These are phyloP conservation scores for Cotoneaster glaucophyllus DNA, from an alignment of 306 rosid genomes.

Conservation along the genomic window DNA sequence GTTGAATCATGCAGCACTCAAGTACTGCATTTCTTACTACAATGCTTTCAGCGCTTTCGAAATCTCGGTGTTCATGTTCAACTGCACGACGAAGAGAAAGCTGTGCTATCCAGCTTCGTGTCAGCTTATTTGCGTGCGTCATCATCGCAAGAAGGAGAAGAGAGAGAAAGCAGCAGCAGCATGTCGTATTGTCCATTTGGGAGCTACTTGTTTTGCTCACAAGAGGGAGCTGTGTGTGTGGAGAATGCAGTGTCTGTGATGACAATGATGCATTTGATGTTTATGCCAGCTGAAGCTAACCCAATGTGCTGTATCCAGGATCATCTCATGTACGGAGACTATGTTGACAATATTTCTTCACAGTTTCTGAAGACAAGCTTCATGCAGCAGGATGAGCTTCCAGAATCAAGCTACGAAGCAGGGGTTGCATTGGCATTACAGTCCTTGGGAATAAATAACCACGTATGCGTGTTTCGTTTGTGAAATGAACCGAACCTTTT, in stretches of 20 bases:
- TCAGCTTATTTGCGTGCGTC: conserved; percentile 37
- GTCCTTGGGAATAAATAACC: conserved; percentile 49
- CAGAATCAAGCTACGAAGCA: conserved; percentile 68
- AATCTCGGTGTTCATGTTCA: conserved; percentile 21
- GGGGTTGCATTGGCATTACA: conserved; percentile 69
- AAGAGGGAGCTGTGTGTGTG: conserved; percentile 65
- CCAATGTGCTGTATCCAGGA: conserved; percentile 54
- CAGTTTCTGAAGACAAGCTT: conserved; percentile 33
- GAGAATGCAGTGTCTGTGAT: conserved; percentile 50
- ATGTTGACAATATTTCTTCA: conserved; percentile 33
- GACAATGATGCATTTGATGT: conserved; percentile 68
- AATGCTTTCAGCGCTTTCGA: conserved; percentile 22
- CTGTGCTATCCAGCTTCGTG: conserved; percentile 31
- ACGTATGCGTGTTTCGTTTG: conserved; percentile 32
- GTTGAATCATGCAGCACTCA: conserved; percentile 33
- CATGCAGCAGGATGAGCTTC: conserved; percentile 19
- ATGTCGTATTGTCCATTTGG: conserved; percentile 64
- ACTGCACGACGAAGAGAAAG: conserved; percentile 38
- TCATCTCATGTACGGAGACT: conserved; percentile 76
- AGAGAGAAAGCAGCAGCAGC: conserved; percentile 1
- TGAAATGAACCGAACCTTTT: neutral
- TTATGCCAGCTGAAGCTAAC: conserved; percentile 33
- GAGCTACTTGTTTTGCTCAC: conserved; percentile 56
- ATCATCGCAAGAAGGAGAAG: conserved; percentile 28
- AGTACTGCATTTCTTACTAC: conserved; percentile 36